phyloP scores from a whole-genome alignment of 2,329 filamentous ascomycete genomes.

The Neobulgaria alba region DNA sequence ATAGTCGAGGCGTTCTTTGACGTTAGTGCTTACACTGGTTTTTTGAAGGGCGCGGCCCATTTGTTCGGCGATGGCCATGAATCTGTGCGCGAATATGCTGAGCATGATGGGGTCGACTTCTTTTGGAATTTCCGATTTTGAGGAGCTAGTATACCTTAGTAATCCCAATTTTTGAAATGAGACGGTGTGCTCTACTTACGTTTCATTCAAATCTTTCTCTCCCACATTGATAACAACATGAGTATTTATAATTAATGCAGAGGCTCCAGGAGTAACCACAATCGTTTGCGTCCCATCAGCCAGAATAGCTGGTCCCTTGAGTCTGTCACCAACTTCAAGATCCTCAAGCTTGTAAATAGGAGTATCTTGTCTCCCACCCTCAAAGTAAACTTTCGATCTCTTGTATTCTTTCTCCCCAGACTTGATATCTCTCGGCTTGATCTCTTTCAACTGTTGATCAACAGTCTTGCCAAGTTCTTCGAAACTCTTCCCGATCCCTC shows the following conservation, averaged over 20 bases:
- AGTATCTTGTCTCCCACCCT: constrained; percentile 68
- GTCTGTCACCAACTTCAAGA: constrained; percentile 60
- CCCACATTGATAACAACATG: constrained; percentile 84
- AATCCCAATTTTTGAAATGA: too few relatives aligned
- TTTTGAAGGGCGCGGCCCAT: constrained; percentile 75
- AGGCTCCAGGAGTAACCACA: constrained; percentile 71
- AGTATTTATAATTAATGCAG: constrained; percentile 70
- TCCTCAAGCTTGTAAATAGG: constrained; percentile 77
- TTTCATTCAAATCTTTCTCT: constrained; percentile 41
- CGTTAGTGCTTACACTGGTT: constrained; percentile 71
- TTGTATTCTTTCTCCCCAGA: constrained; percentile 51
- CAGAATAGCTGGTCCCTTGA: constrained; percentile 76
- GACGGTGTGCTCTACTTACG: constrained; percentile 24
- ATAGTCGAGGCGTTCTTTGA: constrained; percentile 76
- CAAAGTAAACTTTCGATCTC: constrained; percentile 71
- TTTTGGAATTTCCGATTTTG: constrained; percentile 28
- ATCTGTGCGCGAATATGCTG: constrained; percentile 71
- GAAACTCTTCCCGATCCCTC: constrained; percentile 85
- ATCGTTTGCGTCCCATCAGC: constrained; percentile 88
- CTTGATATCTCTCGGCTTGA: constrained; percentile 44
- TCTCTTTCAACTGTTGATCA: constrained; percentile 68
- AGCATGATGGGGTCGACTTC: constrained; percentile 69
- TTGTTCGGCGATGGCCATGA: constrained; percentile 81
- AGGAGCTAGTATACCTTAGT: neutral
- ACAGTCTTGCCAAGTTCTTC: constrained; percentile 72